Base-by-base conservation (phyloP, 2,329 filamentous ascomycete genomes). In the Tolypocladium sp. region DNA sequence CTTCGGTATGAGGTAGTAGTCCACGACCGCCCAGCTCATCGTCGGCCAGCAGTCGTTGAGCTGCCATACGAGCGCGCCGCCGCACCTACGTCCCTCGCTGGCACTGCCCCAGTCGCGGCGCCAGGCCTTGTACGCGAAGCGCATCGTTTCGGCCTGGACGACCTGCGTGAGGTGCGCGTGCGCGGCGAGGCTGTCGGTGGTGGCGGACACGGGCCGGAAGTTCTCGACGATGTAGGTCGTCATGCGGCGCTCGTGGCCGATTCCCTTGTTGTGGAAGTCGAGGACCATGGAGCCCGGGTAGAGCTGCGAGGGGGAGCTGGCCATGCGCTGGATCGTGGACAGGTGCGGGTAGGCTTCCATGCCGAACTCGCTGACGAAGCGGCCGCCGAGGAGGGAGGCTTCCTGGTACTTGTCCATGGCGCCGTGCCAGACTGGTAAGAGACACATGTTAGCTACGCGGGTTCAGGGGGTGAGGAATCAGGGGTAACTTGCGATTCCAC, bases 231-330 rank as follows among this genome's bases (percentile, higher is more conserved):
- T 75, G 67, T 93, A 93, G 0, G 87, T 85, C 15, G 87, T 86
- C 60, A 92, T 84, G 44, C 89, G 80, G 41, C 89, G 80, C 70
- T 92, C 88, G 67, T 92, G 88, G 0, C 89, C 89, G 64, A 86
- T 85, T 9, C 88, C 90, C 72, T 93, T 93, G 74, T 93, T 93
- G 74, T 92, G 90, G 68, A 92, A 92, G 67, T 92, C 89, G 54
- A 92, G 78, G 60, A 87, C 86, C 61, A 85, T 85, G 4, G 87
- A 91, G 63, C 91, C 87, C 1, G 89, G 84, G 38, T 80, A 77
- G 22, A 82, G 77, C 58, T 88, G 81, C 52, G 76, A 69, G 17
- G 72, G 69, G 10, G 74, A 65, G 2, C 79, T 83, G 63, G 91
- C 81, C 69, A 86, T 91, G 40, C 79, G 74, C 52, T 84, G 81